Percentiles rank a stretch among this genome's conserved stretches.
Conservation (phyloP, 306 rosid genomes). For the Trichosanthes cucumerina region DNA sequence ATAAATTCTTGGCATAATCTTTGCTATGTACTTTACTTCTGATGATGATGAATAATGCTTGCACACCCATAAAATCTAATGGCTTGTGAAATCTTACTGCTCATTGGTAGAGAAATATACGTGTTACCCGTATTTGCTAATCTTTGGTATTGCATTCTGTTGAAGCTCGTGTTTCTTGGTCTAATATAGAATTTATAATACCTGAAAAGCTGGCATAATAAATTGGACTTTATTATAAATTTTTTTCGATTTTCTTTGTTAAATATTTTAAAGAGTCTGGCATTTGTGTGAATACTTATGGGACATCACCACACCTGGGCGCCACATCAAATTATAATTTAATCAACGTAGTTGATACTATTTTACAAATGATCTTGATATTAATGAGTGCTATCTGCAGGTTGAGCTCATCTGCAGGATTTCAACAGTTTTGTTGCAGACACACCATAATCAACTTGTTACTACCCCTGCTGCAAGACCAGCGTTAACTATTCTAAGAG, state of each 20-base stretch:
- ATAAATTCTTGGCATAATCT: background rate
- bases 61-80: background rate
- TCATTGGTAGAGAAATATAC: background rate
- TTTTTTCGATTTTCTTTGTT: background rate
- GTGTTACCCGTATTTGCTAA: background rate
- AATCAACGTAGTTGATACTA: background rate
- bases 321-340: background rate
- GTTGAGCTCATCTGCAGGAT: conserved; percentile 84
- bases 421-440: conserved; percentile 55
- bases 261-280: background rate
- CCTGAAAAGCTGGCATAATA: background rate
- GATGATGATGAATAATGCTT: background rate
- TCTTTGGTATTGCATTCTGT: background rate
- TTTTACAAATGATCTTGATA: background rate
- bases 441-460: conserved; percentile 69
- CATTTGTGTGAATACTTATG: background rate
- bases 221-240: background rate
- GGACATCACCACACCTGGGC: background rate
- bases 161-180: background rate
- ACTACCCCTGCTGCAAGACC: conserved; percentile 70
- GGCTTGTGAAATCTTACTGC: background rate
- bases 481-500: conserved; percentile 47
- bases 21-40: background rate
- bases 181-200: background rate
- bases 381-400: conserved; percentile 29